Evolutionary conservation across 305 asterid genomes (phyloP).

Genomic region (Fraxinus platypoda): DNA sequence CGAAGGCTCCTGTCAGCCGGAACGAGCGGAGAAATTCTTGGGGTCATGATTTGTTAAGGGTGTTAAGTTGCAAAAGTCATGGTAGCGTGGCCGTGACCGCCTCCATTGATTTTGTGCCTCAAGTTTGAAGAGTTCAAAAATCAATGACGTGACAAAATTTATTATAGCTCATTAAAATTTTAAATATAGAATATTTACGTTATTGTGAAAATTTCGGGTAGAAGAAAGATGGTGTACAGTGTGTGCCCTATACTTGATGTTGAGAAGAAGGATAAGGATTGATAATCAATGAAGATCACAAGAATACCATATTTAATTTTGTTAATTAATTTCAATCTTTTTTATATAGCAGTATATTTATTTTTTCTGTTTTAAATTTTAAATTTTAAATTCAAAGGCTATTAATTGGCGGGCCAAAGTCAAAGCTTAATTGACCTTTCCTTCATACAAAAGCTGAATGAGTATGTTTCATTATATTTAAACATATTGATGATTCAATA

Average conservation of each 20-base stretch:
- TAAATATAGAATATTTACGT: background rate
- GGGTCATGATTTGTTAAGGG: slow-evolving; percentile 46
- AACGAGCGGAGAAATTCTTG: slow-evolving; percentile 41
- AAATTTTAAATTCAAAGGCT: background rate
- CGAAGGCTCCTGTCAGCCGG: slow-evolving; percentile 13
- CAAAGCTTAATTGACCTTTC: background rate
- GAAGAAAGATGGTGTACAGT: background rate
- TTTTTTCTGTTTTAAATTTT: background rate
- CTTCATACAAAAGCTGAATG: background rate
- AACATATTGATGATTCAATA: slow-evolving; percentile 1
- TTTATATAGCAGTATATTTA: background rate
- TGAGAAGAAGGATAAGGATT: background rate
- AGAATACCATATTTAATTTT: background rate
- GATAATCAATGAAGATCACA: background rate
- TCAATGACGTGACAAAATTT: background rate
- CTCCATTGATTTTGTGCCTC: slow-evolving; percentile 31
- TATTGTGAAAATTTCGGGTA: background rate
- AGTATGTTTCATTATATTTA: slow-evolving; percentile 3
- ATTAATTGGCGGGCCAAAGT: background rate
- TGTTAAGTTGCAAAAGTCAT: slow-evolving; percentile 54
- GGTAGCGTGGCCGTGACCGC: slow-evolving; percentile 48
- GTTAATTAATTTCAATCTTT: background rate
- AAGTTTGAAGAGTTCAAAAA: slow-evolving; percentile 6
- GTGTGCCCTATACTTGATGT: background rate
- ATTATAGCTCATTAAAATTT: background rate